Evolutionary conservation across 352 stramenopile species (phyloP).

Genomic region (Pythium biforme): DNA sequence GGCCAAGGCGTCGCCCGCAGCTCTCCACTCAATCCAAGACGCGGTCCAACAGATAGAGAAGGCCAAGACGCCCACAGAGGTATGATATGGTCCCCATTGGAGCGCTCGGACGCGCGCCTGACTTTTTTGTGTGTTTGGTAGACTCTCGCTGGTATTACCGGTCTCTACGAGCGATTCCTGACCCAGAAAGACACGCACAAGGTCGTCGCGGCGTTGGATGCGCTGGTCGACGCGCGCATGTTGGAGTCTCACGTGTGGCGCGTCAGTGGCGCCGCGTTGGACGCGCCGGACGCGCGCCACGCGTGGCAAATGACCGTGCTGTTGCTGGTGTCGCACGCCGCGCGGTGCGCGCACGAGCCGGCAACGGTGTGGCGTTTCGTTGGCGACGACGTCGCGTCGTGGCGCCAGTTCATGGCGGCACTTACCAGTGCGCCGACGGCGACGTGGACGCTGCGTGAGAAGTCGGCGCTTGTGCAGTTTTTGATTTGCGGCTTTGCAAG

Average conservation of each 20-base stretch:
- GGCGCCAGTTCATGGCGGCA: conserved; percentile 37
- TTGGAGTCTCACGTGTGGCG: conserved; percentile 12
- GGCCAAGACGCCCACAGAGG: conserved; percentile 10
- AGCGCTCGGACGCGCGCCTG: not conserved
- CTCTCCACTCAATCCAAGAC: not conserved
- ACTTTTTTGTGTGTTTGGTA: not conserved
- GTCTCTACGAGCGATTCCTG: conserved; percentile 43
- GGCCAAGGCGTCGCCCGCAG: conserved; percentile 1
- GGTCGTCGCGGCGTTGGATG: conserved; percentile 47
- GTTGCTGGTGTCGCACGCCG: conserved; percentile 29
- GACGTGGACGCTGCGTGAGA: conserved; percentile 48
- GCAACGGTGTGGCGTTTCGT: conserved; percentile 18
- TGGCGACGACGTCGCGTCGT: conserved; percentile 19
- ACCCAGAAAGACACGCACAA: conserved; percentile 42
- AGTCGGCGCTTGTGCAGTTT: conserved; percentile 56
- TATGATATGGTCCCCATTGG: not conserved
- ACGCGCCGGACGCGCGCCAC: conserved; percentile 27
- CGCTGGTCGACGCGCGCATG: conserved; percentile 10
- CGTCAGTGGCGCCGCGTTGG: conserved; percentile 2
- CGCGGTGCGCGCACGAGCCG: not conserved
- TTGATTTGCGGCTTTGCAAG: conserved; percentile 58
- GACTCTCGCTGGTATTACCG: conserved; percentile 23
- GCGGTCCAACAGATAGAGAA: conserved; percentile 12
- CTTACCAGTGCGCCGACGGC: conserved; percentile 25
- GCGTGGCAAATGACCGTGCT: conserved; percentile 45